A percentile compares a stretch with the other conserved stretches of the same genome.
Evolutionary conservation across 106 monocot genomes (phyloP).

Genomic region (Posidonia australis): DNA sequence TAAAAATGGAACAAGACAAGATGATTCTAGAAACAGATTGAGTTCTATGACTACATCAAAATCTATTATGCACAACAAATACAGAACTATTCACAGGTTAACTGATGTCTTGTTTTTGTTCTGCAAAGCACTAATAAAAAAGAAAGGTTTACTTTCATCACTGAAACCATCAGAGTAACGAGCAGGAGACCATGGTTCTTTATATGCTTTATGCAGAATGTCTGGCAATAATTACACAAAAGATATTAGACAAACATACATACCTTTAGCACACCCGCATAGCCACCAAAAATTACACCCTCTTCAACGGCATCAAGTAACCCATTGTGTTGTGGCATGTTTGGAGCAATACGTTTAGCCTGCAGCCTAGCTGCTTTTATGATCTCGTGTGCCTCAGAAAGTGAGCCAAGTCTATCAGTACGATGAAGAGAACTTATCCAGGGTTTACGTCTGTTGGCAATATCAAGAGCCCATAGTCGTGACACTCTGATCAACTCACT

Average conservation of each 20-base stretch:
- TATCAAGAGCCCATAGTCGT: conserved; percentile 81
- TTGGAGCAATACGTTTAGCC: conserved; percentile 52
- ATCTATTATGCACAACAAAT: too few relatives aligned
- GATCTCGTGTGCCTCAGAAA: conserved; percentile 62
- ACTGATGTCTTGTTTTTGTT: too few relatives aligned
- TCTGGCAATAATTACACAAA: too few relatives aligned
- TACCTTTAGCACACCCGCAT: conserved; percentile 90
- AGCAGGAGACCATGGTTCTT: background rate
- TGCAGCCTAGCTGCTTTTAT: conserved; percentile 62
- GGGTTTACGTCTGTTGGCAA: conserved; percentile 65
- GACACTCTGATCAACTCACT: conserved; percentile 56
- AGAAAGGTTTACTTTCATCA: too few relatives aligned
- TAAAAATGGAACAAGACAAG: too few relatives aligned
- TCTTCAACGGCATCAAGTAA: conserved; percentile 89
- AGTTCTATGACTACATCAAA: too few relatives aligned
- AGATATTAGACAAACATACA: conserved; percentile 1
- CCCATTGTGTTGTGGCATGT: conserved; percentile 74
- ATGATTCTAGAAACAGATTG: too few relatives aligned
- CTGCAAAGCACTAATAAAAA: too few relatives aligned
- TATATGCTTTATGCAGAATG: background rate
- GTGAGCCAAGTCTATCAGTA: conserved; percentile 77
- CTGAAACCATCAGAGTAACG: background rate
- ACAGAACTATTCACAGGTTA: too few relatives aligned
- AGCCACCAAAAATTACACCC: conserved; percentile 77
- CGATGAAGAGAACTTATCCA: conserved; percentile 84